Conservation (phyloP, 176 grass and related monocot genomes). For the Secale cereale region DNA sequence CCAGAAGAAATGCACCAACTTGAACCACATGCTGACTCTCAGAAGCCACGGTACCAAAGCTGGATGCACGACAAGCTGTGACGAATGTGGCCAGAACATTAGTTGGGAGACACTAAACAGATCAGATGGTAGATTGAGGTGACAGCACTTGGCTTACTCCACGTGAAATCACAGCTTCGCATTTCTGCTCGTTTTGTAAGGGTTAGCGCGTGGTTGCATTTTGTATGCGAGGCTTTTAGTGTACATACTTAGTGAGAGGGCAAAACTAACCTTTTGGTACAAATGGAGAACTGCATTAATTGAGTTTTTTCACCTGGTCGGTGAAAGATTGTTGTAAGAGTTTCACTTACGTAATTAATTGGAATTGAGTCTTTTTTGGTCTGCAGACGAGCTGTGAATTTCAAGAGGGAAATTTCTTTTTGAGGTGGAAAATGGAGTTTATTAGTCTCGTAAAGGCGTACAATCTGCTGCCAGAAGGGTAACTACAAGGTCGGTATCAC, state of each 20-base stretch:
- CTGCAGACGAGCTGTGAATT: no score
- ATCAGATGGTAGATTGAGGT: conserved; percentile 63
- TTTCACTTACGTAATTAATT: neutral
- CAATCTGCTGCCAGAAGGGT: no score
- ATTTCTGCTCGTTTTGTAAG: conserved; percentile 9
- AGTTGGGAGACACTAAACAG: conserved; percentile 91
- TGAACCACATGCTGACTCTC: conserved; percentile 76
- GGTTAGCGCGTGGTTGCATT: conserved; percentile 7
- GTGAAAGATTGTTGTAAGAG: neutral
- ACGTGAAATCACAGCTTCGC: neutral
- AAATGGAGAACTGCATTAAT: neutral
- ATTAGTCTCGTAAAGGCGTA: no score
- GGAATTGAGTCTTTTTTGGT: neutral
- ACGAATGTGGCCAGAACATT: conserved; percentile 77
- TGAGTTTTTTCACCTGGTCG: neutral
- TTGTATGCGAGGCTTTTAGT: neutral
- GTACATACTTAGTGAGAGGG: neutral
- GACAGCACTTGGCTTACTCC: conserved; percentile 2
- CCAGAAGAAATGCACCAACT: conserved; percentile 90
- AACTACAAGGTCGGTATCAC: no score
- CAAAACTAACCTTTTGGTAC: neutral
- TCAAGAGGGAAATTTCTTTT: no score
- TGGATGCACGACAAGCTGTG: conserved; percentile 70
- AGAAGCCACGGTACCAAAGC: conserved; percentile 68
- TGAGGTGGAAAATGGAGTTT: no score